Base-by-base conservation (phyloP, 306 rosid genomes). In the Abrus pulchellus region DNA sequence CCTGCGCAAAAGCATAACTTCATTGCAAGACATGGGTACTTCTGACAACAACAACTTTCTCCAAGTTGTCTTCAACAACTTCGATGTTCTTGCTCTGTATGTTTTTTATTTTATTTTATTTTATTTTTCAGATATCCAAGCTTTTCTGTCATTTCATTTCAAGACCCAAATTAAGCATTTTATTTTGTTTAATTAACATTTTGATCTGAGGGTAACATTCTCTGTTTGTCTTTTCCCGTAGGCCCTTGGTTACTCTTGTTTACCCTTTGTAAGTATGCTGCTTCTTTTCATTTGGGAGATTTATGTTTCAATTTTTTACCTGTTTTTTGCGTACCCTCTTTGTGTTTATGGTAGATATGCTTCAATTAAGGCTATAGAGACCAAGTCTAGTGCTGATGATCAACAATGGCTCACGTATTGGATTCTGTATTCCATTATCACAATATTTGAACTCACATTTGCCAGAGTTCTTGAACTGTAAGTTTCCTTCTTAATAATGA, bases 371-470 rank as follows among this genome's bases (percentile, higher is more conserved):
- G 99, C 99, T 12, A 95, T 95, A 71, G 98, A 95, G 89, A 95
- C 91, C 65, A 88, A 75, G 83, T 93, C 97, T 63, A 81, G 74
- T 6, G 74, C 81, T 9, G 98, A 95, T 75, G 98, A 95, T 64
- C 94, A 95, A 29, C 97, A 95, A 80, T 95, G 99, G 99, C 98
- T 95, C 9, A 95, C 99, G 0, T 95, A 95, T 82, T 95, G 98
- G 98, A 94, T 95, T 83, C 88, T 95, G 13, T 95, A 95, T 71
- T 95, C 99, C 74, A 76, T 95, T 52, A 86, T 90, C 28, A 91
- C 98, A 33, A 87, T 95, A 78, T 91, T 95, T 1, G 99, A 95
- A 90, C 97, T 95, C 83, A 95, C 99, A 8, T 93, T 95, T 75
- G 91, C 97, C 81, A 93, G 89, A 89, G 81, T 90, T 68, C 88